These are phyloP conservation scores for Thalassiosira gravida DNA, from an alignment of 352 stramenopile species.

Conservation along the genomic window DNA sequence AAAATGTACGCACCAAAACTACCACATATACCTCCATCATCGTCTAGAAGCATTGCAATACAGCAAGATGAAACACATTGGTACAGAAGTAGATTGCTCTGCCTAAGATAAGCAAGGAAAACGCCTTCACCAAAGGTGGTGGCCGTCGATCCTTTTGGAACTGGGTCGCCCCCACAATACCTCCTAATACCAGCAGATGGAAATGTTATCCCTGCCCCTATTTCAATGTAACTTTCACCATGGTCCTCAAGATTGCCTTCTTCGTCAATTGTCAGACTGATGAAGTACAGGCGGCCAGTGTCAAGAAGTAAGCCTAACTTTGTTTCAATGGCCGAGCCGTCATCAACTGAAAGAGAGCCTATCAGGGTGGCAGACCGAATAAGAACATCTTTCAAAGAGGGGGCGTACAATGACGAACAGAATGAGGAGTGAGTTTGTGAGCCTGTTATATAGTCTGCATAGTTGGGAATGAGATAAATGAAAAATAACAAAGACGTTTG, in stretches of 20 bases:
- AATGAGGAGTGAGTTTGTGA: no score
- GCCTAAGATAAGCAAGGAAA: slow-evolving; percentile 62
- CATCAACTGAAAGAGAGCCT: slow-evolving; percentile 35
- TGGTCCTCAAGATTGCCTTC: slow-evolving; percentile 69
- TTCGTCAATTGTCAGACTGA: slow-evolving; percentile 68
- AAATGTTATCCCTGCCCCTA: slow-evolving; percentile 65
- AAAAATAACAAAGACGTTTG: no score
- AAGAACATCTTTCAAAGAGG: slow-evolving; percentile 61
- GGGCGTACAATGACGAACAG: no score
- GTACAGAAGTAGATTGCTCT: slow-evolving; percentile 78
- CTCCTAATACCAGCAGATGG: slow-evolving; percentile 62
- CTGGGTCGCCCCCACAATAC: slow-evolving; percentile 40
- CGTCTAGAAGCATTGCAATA: slow-evolving; percentile 72
- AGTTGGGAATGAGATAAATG: no score
- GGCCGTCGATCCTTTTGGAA: slow-evolving; percentile 42
- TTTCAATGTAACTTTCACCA: slow-evolving; percentile 78
- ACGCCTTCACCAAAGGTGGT: slow-evolving; percentile 73
- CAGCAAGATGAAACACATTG: slow-evolving; percentile 72
- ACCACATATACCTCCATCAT: slow-evolving; percentile 62
- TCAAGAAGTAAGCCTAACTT: slow-evolving; percentile 81
- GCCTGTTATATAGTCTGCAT: no score
- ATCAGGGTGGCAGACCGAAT: slow-evolving; percentile 64
- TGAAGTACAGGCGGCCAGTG: slow-evolving; percentile 71
- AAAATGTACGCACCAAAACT: slow-evolving; percentile 65
- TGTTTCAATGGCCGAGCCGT: slow-evolving; percentile 41